Base-by-base conservation (phyloP, 2,329 filamentous ascomycete genomes). In the Drechslerella coelobrocha region DNA sequence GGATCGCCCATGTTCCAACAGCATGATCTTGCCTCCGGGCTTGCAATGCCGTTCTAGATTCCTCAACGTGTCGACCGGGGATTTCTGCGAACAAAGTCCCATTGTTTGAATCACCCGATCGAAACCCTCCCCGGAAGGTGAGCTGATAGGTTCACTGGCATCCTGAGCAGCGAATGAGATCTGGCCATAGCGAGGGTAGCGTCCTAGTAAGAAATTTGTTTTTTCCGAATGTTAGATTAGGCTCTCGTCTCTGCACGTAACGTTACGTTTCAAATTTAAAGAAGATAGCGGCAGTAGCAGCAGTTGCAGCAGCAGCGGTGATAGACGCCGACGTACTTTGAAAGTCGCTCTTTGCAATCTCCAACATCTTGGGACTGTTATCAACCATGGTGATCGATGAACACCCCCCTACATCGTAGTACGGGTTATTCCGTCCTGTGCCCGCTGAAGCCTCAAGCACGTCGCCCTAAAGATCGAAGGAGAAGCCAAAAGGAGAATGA, bases 1-100 rank as follows among this genome's bases (percentile, higher is more conserved):
- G 23, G 72, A 74, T 69, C 74, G 73, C 37, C 75, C 75, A 45
- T 76, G 75, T 55, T 76, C 75, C 29, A 76, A 50, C n/a, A 76
- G 69, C 24, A 76, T 56, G 34, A 76, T 76, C 61, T 73, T 75
- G 21, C 75, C 74, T 2, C 54, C 63, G 12, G 57, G 56, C 43
- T 76, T 76, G 43, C 74, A 75, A 2, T 61, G 55, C 27, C 65
- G 62, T 27, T 73, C 74, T n/a, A 75, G 66, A 39, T 74, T 74
- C 21, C 61, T 63, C 26, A 76, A 65, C 45, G 75, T 72, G 31
- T 72, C 72, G 41, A 75, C 69, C 24, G 75, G 75, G 23, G 68
- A 74, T 48, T 65, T 71, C 39, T 76, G 75, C 19, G 75, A 76
- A 50, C 75, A 76, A 39, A 76, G 37, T 23, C 74, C 74, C 74